Conservation (phyloP, 2,329 filamentous ascomycete genomes). For the Aspergillus alliaceus region DNA sequence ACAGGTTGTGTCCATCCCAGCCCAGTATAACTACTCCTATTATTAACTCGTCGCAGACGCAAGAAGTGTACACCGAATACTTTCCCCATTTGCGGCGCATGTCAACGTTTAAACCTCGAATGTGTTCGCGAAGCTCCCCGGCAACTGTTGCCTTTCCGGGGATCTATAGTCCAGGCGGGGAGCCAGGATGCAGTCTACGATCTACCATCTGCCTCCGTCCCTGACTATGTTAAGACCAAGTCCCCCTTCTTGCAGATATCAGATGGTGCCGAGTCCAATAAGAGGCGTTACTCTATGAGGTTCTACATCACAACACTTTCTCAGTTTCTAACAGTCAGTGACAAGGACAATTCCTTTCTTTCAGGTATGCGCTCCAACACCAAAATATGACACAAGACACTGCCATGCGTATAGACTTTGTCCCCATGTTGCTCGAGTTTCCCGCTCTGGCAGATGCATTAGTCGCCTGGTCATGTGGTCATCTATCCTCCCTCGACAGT, state of each 20-base stretch:
- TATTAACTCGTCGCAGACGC: neutral
- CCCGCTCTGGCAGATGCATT: neutral
- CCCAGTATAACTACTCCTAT: too few species aligned
- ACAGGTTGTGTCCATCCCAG: too few species aligned
- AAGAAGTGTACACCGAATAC: conserved; percentile 1
- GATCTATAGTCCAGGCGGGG: too few species aligned
- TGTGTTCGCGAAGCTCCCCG: neutral
- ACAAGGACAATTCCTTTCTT: neutral
- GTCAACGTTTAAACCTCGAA: neutral
- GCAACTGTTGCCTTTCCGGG: neutral
- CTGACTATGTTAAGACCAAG: too few species aligned
- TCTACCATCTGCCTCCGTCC: too few species aligned
- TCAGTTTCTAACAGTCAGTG: neutral
- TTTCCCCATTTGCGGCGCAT: neutral
- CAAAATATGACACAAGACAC: neutral
- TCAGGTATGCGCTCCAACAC: too few species aligned
- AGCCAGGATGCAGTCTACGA: too few species aligned
- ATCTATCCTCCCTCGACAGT: neutral
- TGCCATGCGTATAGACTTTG: neutral
- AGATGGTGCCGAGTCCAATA: neutral
- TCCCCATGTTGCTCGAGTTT: neutral
- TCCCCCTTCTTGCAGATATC: neutral
- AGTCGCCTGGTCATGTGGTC: too few species aligned
- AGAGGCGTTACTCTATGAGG: neutral
- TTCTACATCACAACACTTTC: neutral